Evolutionary conservation across 148 eudicot species (phyloP), one percentile per base, ranked within the genome.

Genomic region (Amaranthus cruentus): DNA sequence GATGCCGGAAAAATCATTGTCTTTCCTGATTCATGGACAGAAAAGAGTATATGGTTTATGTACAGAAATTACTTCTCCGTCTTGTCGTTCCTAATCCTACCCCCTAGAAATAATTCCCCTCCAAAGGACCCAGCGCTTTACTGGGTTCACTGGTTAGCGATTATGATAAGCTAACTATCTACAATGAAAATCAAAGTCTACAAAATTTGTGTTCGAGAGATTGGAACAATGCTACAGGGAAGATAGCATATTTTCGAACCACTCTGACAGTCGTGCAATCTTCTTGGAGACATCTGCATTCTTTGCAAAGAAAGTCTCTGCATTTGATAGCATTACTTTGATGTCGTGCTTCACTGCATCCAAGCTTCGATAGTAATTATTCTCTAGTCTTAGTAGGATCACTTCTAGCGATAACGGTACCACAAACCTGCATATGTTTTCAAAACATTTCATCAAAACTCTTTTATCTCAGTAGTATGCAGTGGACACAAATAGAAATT

Each of bases 331-430:
- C 93, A 90, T 75, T 55, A 88, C 88, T 5, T 79, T 76, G 53
- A 84, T 71, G 74, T 95, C 98, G 77, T 95, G 97, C 85, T 81
- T 84, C 84, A 91, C 38, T 4, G 97, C 93, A 71, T 90, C 97
- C 66, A 87, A 64, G 66, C 88, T 86, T 71, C 98, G 84, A 75
- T 95, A 95, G 75, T 95, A 95, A 64, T 85, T 90, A 73, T 86
- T 95, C 81, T 90, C 93, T 66, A 95, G 82, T 75, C 98, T 90
- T 3, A 83, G 74, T 66, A 80, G 89, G 85, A 95, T 91, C 55
- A 88, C 83, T 69, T 95, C 97, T 67, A 95, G 79, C 42, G 96
- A 86, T 64, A 95, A 67, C 14, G 98, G 96, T 48, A 90, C 97
- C 4, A 96, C 93, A 84, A 90, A 95, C 87, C 98, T 95, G 88